These are phyloP conservation scores for Nelumbo lutea DNA, from an alignment of 164 flowering plant species.

Conservation along the genomic window DNA sequence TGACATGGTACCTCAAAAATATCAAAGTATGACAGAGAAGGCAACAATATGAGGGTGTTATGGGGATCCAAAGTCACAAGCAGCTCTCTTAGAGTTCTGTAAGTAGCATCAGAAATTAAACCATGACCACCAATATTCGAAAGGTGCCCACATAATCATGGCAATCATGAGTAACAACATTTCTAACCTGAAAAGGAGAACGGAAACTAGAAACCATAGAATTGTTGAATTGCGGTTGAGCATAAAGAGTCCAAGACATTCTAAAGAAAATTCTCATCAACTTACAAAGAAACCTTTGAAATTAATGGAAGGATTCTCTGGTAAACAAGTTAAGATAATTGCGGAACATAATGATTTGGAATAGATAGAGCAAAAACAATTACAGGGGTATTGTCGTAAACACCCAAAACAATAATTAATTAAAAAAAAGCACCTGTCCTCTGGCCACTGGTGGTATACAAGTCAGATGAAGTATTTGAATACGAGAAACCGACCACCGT, in stretches of 20 bases:
- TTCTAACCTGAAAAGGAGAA: constrained; percentile 49
- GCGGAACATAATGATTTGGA: constrained; percentile 84
- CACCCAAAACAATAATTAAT: not conserved
- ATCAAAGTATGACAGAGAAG: no score
- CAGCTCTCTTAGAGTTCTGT: constrained; percentile 35
- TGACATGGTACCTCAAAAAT: not conserved
- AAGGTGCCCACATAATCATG: constrained; percentile 61
- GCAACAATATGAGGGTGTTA: constrained; percentile 33
- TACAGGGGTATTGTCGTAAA: not conserved
- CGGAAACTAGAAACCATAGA: not conserved
- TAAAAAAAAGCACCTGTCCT: constrained; percentile 56
- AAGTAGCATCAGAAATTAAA: constrained; percentile 75
- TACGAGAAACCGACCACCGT: constrained; percentile 98
- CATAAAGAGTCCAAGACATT: not conserved
- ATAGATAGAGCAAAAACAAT: constrained; percentile 5
- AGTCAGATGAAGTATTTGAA: constrained; percentile 71
- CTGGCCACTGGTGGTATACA: constrained; percentile 69
- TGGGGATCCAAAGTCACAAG: constrained; percentile 56
- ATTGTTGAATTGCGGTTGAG: not conserved
- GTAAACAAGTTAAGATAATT: constrained; percentile 55
- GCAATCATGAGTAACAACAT: constrained; percentile 69
- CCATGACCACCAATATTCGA: constrained; percentile 85
- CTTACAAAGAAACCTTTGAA: constrained; percentile 71
- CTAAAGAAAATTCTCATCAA: not conserved
- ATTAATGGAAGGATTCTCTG: constrained; percentile 47